A percentile compares a stretch with the other conserved stretches of the same genome.
phyloP scores from a whole-genome alignment of 2,329 filamentous ascomycete genomes.

The Rhinocladiella mackenziei region DNA sequence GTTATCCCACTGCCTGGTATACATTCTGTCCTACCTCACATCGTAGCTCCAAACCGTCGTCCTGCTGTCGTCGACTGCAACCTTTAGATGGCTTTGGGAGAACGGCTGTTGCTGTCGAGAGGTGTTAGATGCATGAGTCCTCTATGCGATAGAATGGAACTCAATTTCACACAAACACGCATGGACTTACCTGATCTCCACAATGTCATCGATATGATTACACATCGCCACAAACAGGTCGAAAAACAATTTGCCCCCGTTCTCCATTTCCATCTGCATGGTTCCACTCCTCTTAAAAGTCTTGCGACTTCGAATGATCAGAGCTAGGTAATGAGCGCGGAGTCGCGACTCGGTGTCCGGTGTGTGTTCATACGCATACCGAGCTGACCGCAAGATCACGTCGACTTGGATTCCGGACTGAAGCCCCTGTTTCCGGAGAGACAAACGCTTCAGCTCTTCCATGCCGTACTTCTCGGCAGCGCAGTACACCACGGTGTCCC shows the following conservation, averaged over 20 bases:
- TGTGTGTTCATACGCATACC: slow-evolving; percentile 93
- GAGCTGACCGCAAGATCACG: slow-evolving; percentile 85
- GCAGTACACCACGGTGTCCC: slow-evolving; percentile 92
- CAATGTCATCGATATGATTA: slow-evolving; percentile 95
- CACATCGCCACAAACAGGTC: slow-evolving; percentile 97
- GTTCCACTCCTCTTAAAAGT: slow-evolving; percentile 98
- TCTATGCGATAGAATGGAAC: slow-evolving; percentile 19
- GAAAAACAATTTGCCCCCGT: slow-evolving; percentile 92
- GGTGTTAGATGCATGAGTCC: slow-evolving; percentile 27
- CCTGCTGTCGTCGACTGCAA: slow-evolving; percentile 29
- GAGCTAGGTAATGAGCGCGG: slow-evolving; percentile 92
- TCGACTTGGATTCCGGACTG: slow-evolving; percentile 88
- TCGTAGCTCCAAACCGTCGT: slow-evolving; percentile 36
- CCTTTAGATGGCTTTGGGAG: slow-evolving; percentile 52
- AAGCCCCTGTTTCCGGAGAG: slow-evolving; percentile 90
- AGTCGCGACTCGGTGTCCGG: slow-evolving; percentile 87
- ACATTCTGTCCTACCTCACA: slow-evolving; percentile 31
- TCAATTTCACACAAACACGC: slow-evolving; percentile 13
- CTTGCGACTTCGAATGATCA: slow-evolving; percentile 95
- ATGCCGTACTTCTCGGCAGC: slow-evolving; percentile 85
- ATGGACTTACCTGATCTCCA: slow-evolving; percentile 69
- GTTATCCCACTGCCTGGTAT: slow-evolving; percentile 37
- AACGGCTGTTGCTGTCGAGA: slow-evolving; percentile 47
- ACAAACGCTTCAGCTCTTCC: slow-evolving; percentile 85
- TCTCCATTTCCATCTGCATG: slow-evolving; percentile 98